Base-by-base conservation (phyloP, 306 rosid species). In the Lagenaria siceraria region DNA sequence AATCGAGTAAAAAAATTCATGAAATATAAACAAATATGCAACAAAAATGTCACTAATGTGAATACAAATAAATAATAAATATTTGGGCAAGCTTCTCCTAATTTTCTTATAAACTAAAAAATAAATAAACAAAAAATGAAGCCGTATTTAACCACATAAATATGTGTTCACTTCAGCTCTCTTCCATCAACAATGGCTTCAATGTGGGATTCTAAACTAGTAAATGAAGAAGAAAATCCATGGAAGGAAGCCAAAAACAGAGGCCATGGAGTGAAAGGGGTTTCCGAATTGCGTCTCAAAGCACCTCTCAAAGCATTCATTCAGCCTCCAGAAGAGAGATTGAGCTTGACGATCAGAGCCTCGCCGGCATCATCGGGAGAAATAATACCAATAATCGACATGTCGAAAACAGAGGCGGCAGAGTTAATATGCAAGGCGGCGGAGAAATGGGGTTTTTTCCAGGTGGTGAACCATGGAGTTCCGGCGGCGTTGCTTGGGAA, bases 371-470 rank as follows among this genome's bases (percentile, higher is more conserved):
- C 22, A 27, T 62, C 17, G 1, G 80, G 46, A 40, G 46, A 1
- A 63, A 73, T 85, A 46, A 82, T 90, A 68, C 96, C 93, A 56
- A 84, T 88, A 70, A 84, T 90, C 4, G 87, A 90, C 78, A 68
- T 87, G 87, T 80, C 85, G 11, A 81, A 81, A 6, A 79, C 14
- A 46, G 52, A 81, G 82, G 84, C 79, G 12, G 87, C 36, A 13
- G 81, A 88, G 5, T 64, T 80, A 5, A 82, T 90, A 17, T 86
- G 92, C 65, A 80, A 81, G 49, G 96, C 91, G 1, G 92, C 96
- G 25, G 86, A 85, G 77, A 87, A 80, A 22, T 90, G 89, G 90
- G 92, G 93, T 0, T 88, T 90, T 80, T 90, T 90, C 56, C 96
- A 87, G 53, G 38, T 90, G 11, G 74, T 81, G 19, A 87, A 88